Evolutionary conservation across 306 rosid genomes (phyloP).

Genomic region (Abrus precatorius): DNA sequence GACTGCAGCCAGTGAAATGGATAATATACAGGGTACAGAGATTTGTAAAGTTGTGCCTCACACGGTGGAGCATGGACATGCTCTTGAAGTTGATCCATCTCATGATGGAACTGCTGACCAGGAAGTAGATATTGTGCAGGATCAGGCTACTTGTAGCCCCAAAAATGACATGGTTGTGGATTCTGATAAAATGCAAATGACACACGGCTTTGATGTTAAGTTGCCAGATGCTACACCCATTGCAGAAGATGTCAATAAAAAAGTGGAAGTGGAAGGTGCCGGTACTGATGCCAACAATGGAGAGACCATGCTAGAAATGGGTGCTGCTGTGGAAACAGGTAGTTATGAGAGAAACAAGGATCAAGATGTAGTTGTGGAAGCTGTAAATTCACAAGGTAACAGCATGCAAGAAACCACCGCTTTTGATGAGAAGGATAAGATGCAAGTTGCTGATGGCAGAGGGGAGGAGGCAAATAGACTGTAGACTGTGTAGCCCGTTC

Average conservation of each 20-base stretch:
- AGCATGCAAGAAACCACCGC: constrained; percentile 39
- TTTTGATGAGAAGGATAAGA: background rate
- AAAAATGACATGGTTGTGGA: constrained; percentile 45
- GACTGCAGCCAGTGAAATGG: constrained; percentile 44
- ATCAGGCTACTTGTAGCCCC: constrained; percentile 30
- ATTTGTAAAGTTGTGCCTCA: constrained; percentile 27
- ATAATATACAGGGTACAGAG: constrained; percentile 33
- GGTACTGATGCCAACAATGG: background rate
- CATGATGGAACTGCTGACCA: constrained; percentile 50
- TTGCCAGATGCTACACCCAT: constrained; percentile 28
- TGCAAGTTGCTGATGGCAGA: too few relatives aligned
- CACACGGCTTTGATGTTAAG: constrained; percentile 7
- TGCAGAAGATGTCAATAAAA: constrained; percentile 32
- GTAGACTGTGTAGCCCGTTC: background rate
- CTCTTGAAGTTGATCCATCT: constrained; percentile 38
- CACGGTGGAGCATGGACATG: constrained; percentile 46
- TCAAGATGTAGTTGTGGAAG: constrained; percentile 37
- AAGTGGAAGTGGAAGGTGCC: background rate
- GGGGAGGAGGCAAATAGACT: constrained; percentile 26
- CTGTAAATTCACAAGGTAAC: constrained; percentile 32
- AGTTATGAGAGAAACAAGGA: constrained; percentile 19
- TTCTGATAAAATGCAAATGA: constrained; percentile 34
- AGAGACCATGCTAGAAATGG: constrained; percentile 1
- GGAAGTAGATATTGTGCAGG: constrained; percentile 44
- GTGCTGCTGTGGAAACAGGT: constrained; percentile 30